These are phyloP conservation scores for Pseudonitzschia multiseries DNA, from an alignment of 108 stramenopile species.

Conservation along the genomic window DNA sequence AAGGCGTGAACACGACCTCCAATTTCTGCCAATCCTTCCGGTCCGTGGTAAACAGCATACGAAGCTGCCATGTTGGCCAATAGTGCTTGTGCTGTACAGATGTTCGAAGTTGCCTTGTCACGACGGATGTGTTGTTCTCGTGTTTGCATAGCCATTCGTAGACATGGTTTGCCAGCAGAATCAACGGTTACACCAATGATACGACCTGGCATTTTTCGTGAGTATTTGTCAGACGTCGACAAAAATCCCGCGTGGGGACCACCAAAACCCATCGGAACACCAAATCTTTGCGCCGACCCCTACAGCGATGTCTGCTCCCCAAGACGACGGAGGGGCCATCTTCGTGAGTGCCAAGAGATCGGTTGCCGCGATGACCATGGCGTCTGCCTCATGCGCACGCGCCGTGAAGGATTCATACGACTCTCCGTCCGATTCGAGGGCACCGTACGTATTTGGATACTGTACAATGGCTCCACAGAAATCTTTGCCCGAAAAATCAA, in stretches of 20 bases:
- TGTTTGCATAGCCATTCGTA: slow-evolving; percentile 99
- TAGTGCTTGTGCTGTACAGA: slow-evolving; percentile 99
- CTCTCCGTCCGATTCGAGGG: slow-evolving; percentile 79
- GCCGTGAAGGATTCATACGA: slow-evolving; percentile 75
- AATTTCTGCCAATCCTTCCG: slow-evolving; percentile 91
- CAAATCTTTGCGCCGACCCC: slow-evolving; percentile 97
- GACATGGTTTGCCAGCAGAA: slow-evolving; percentile 87
- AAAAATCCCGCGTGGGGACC: slow-evolving; percentile 99
- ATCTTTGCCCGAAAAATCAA: slow-evolving; percentile 73
- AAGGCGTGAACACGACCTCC: slow-evolving; percentile 86
- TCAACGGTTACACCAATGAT: slow-evolving; percentile 97
- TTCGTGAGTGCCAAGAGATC: slow-evolving; percentile 95
- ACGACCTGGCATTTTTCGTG: slow-evolving; percentile 97
- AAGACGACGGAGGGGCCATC: slow-evolving; percentile 86
- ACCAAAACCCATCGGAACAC: slow-evolving; percentile 99
- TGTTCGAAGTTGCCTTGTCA: slow-evolving; percentile 99
- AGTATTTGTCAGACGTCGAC: slow-evolving; percentile 88
- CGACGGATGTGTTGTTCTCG: slow-evolving; percentile 98
- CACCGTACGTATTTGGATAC: slow-evolving; percentile 98
- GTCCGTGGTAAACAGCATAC: slow-evolving; percentile 99
- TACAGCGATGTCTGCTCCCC: slow-evolving; percentile 98
- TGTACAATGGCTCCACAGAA: slow-evolving; percentile 96
- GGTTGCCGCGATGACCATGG: slow-evolving; percentile 93
- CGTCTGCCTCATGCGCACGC: slow-evolving; percentile 73
- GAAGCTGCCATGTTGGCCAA: slow-evolving; percentile 99